These are phyloP conservation scores for Rhizopus arrhizus DNA, from an alignment of 371 early-diverging fungal species.

Conservation along the genomic window DNA sequence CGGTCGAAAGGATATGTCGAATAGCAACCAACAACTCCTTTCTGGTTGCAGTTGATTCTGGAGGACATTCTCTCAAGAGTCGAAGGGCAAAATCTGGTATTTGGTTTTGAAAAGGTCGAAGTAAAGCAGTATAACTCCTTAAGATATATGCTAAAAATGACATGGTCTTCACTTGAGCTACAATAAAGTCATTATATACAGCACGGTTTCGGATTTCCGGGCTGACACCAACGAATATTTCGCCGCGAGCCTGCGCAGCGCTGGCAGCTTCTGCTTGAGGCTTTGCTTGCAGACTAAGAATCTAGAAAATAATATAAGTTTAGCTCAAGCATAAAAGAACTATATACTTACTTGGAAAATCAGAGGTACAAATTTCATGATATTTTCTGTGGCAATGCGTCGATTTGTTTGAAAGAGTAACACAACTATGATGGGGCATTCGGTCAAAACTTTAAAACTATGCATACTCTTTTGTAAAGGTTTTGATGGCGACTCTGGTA, in stretches of 20 bases:
- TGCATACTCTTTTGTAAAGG: slow-evolving; percentile 72
- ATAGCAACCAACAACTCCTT: slow-evolving; percentile 96
- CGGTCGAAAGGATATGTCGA: slow-evolving; percentile 91
- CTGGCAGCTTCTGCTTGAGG: slow-evolving; percentile 78
- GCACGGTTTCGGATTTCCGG: slow-evolving; percentile 73
- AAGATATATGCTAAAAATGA: slow-evolving; percentile 95
- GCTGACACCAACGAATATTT: slow-evolving; percentile 81
- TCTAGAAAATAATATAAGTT: slow-evolving; percentile 41
- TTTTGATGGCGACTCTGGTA: slow-evolving; percentile 64
- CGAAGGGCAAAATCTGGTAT: slow-evolving; percentile 90
- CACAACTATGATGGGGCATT: slow-evolving; percentile 97
- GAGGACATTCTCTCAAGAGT: slow-evolving; percentile 89
- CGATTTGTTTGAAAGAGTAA: slow-evolving; percentile 88
- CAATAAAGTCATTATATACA: slow-evolving; percentile 83
- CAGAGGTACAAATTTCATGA: slow-evolving; percentile 85
- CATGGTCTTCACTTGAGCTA: slow-evolving; percentile 92
- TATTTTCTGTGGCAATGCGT: slow-evolving; percentile 76
- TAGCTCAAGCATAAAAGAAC: background rate
- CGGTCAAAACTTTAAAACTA: slow-evolving; percentile 96
- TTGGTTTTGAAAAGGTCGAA: slow-evolving; percentile 75
- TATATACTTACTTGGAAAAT: slow-evolving; percentile 72
- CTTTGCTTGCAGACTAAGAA: slow-evolving; percentile 73
- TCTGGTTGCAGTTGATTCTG: slow-evolving; percentile 90
- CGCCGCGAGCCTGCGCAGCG: slow-evolving; percentile 66
- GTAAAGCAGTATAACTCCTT: slow-evolving; percentile 70